Base-by-base conservation (phyloP, 176 grass and related monocot species). In the Oryza meyeriana region DNA sequence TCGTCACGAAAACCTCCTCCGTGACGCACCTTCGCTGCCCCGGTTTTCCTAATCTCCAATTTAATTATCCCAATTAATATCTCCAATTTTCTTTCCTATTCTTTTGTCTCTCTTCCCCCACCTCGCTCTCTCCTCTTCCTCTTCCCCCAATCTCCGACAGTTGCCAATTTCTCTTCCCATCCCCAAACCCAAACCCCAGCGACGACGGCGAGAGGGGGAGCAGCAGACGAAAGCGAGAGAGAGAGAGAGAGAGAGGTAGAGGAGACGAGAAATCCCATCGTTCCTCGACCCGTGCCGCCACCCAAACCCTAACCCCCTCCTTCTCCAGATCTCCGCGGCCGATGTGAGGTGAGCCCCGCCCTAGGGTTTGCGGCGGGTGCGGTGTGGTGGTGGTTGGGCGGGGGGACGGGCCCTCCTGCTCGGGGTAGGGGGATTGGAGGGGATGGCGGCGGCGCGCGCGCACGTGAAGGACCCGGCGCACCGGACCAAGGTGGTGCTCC, bases 401-500 rank as follows among this genome's bases (percentile, higher is more conserved):
- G 31, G 39, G 71, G 10, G 39, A 22, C 22, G 55, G 20, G 13
- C 41, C 4, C 6, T 25, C 39, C 2, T 28, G 38, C 22, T 2
- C 16, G 16, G 27, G 22, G 18, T 8, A 4, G 35, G 40, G 22
- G 77, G 27, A 10, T 44, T 25, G 34, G 66, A 38, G 74, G 64
- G 34, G 41, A 29, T 74, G 78, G 62, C 72, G 44, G 63, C 71
- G 81, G 81, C 73, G 66, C 88, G 91, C 12, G 76, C 79, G 64
- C 74, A 75, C 80, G 93, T 99, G 97, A 99, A 92, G 81, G 93
- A 95, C 71, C 85, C 82, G 47, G 87, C 79, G 63, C 82, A 92
- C 76, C 88, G 97, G 52, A 92, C 93, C 12, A 99, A 99, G 91
- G 93, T 96, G 52, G 93, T 95, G 93, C 76, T 99, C 57, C 85